These are phyloP conservation scores for Nicotiana undulata DNA, from an alignment of 257 asterid species.

Conservation along the genomic window DNA sequence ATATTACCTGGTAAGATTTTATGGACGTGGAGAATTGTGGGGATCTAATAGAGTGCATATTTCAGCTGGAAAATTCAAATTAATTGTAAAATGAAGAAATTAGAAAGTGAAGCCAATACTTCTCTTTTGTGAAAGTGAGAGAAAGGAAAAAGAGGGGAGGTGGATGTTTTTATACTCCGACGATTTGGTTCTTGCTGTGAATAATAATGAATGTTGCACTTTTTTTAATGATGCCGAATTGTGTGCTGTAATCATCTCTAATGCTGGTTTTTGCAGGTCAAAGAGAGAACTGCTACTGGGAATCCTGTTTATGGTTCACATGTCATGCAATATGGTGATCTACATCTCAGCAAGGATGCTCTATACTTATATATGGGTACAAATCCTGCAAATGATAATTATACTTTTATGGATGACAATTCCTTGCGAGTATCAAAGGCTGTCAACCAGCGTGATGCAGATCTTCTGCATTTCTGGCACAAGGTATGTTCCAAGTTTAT, in stretches of 20 bases:
- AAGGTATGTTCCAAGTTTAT: constrained; percentile 39
- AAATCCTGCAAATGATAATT: constrained; percentile 75
- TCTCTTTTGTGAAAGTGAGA: not conserved
- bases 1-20: constrained; percentile 58
- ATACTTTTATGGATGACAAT: constrained; percentile 45
- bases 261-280: constrained; percentile 41
- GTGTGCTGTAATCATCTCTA: not conserved
- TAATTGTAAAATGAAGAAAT: not conserved
- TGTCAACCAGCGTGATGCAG: constrained; percentile 91
- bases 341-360: constrained; percentile 36
- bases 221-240: not conserved
- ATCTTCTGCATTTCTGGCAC: constrained; percentile 85
- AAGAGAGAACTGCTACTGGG: constrained; percentile 55
- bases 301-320: constrained; percentile 69
- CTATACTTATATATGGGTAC: constrained; percentile 69
- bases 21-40: not conserved
- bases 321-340: constrained; percentile 89
- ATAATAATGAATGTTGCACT: not conserved
- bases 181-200: not conserved
- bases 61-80: not conserved
- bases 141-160: not conserved
- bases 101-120: not conserved
- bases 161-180: not conserved
- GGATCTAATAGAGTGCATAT: not conserved
- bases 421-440: constrained; percentile 36